Base-by-base conservation (phyloP, 2,329 filamentous ascomycete genomes). In the Zalaria sp. region DNA sequence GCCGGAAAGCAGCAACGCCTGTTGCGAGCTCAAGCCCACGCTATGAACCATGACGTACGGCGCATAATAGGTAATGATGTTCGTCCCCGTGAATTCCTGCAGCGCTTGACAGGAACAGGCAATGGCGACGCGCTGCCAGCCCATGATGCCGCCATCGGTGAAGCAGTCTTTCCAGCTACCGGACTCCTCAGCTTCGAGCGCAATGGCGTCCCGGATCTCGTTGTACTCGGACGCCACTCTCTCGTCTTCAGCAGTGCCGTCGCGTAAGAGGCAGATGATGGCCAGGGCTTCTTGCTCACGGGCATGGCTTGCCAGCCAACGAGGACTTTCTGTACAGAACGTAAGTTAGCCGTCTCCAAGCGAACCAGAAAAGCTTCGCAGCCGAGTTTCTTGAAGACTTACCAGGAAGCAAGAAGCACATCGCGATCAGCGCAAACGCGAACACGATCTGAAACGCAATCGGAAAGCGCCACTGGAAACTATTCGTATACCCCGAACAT, bases 161-260 rank as follows among this genome's bases (percentile, higher is more conserved):
- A 56, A 59, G 11, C 44, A 49, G 25, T 51, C 56, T 34, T 54
- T 49, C 10, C 37, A 5, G 1, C 35, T 38, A 9, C 37, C 35
- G n/a, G 37, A 38, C 5, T 18, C 18, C 4, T 37, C 41, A 10
- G 49, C 42, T 47, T 49, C 66, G 44, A 71, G 67, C 37, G 69
- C 49, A 2, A 72, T 69, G 4, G 68, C 69, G 29, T 68, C 67
- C 49, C 72, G 71, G 57, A 73, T 69, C 5, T 67, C 66, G 2
- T 60, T 54, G 49, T 70, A 69, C 41, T 73, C 68, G 26, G 61
- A 60, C 37, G 69, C 65, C 3, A 77, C 77, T 52, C 79, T 71
- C 5, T 66, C 61, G 47, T 73, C 68, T 37, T 77, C 67, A 29
- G 71, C 47, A 45, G 37, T 72, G 51, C 25, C 57, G 54, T 7